phyloP scores from a whole-genome alignment of 75 land plant species.

The Cunninghamia lanceolata region DNA sequence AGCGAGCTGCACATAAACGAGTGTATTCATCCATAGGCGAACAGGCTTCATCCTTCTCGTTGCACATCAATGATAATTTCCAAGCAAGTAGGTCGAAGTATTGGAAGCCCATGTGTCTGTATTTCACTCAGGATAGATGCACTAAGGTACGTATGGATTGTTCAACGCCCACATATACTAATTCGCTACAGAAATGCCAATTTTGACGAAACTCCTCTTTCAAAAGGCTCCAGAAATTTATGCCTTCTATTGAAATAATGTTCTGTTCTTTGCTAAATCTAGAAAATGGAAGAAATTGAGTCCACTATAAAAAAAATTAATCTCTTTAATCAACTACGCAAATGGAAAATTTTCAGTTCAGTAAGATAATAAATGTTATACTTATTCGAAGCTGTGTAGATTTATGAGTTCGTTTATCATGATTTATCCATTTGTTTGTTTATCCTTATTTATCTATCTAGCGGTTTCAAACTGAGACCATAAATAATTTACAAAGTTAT shows the following conservation, averaged over 20 bases:
- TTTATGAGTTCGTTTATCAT: not conserved
- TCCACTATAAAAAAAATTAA: not conserved
- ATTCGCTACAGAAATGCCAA: not conserved
- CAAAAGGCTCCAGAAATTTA: not conserved
- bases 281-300: not conserved
- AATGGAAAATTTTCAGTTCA: not conserved
- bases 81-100: conserved; percentile 6
- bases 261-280: not conserved
- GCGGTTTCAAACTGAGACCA: not conserved
- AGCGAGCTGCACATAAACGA: not conserved
- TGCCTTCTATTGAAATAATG: not conserved
- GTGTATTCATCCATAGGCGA: not conserved
- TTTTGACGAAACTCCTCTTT: not conserved
- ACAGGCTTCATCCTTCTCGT: not conserved
- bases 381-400: not conserved
- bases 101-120: conserved; percentile 82
- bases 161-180: not conserved
- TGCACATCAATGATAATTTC: not conserved
- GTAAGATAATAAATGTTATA: not conserved
- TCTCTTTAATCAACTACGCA: not conserved
- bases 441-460: not conserved
- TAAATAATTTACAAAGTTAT: not conserved
- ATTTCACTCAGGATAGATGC: conserved; percentile 74
- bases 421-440: not conserved
- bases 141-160: conserved; percentile 40